These are phyloP conservation scores for Starmerella vitae DNA, from an alignment of 805 yeast genomes.

Conservation along the genomic window DNA sequence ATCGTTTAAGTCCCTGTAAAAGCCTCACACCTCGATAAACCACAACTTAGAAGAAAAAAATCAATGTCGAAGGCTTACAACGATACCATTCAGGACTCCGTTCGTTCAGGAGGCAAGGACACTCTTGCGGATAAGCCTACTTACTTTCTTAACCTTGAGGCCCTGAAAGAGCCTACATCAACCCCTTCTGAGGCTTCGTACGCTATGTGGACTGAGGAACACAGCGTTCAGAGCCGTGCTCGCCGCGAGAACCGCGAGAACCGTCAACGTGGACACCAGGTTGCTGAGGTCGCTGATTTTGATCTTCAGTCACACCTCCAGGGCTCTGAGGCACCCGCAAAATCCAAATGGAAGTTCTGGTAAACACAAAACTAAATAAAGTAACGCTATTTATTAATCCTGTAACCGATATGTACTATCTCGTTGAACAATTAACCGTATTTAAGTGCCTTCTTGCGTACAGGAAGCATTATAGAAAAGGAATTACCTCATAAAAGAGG, in stretches of 20 bases:
- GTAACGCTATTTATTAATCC: background rate
- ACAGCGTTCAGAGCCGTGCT: slow-evolving; percentile 9
- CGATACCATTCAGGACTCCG: slow-evolving; percentile 11
- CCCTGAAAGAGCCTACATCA: background rate
- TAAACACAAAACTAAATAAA: background rate
- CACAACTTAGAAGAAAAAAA: no score
- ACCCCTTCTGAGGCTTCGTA: slow-evolving; percentile 6
- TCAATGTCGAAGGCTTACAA: slow-evolving; percentile 6
- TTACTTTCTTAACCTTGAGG: slow-evolving; percentile 12
- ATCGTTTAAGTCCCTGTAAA: no score
- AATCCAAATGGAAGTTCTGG: slow-evolving; percentile 17
- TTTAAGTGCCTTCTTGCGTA: no score
- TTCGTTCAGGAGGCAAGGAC: slow-evolving; percentile 14
- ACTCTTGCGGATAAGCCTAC: slow-evolving; percentile 10
- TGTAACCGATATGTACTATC: background rate
- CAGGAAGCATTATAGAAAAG: no score
- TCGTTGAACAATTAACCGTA: no score
- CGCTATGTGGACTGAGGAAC: slow-evolving; percentile 19
- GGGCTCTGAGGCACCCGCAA: slow-evolving; percentile 2
- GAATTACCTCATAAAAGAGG: no score
- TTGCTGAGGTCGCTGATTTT: slow-evolving; percentile 19
- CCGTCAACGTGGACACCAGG: slow-evolving; percentile 11
- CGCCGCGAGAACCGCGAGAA: slow-evolving; percentile 18
- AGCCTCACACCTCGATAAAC: no score
- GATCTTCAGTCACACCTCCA: slow-evolving; percentile 13